phyloP scores from a whole-genome alignment of 352 stramenopile genomes.

The Aphanomyces invadans region DNA sequence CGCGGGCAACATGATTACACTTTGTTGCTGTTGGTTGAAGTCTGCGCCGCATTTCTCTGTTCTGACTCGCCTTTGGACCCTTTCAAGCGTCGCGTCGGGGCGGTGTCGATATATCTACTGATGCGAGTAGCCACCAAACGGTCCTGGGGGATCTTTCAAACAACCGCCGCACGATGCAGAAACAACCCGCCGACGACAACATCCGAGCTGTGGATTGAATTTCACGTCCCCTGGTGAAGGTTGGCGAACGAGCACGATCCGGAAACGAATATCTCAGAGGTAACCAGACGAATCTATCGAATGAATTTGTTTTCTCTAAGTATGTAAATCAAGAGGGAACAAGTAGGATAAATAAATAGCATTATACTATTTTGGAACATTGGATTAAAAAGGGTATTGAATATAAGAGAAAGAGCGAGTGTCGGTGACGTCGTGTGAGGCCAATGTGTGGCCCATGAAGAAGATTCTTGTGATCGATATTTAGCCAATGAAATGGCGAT shows the following conservation, averaged over 20 bases:
- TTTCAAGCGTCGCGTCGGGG: too few relatives aligned
- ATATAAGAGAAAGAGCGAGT: neutral
- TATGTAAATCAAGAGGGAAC: neutral
- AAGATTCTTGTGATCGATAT: conserved; percentile 25
- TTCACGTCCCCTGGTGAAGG: too few relatives aligned
- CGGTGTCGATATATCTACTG: neutral
- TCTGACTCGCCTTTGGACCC: neutral
- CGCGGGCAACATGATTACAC: too few relatives aligned
- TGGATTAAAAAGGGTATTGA: neutral
- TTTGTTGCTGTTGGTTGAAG: too few relatives aligned
- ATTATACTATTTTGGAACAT: too few relatives aligned
- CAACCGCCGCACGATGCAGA: too few relatives aligned
- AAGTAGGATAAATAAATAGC: too few relatives aligned
- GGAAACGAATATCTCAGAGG: neutral
- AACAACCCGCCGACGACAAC: too few relatives aligned
- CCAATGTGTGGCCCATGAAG: neutral
- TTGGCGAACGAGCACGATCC: neutral
- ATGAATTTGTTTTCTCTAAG: neutral
- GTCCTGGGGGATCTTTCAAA: neutral
- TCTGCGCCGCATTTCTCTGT: neutral
- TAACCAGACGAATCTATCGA: conserved; percentile 5
- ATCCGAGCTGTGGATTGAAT: too few relatives aligned
- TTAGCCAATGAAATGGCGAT: conserved; percentile 1
- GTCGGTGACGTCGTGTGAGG: neutral
- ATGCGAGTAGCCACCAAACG: neutral